These are phyloP conservation scores for Neopestalotiopsis sp. DNA, from an alignment of 2,329 filamentous ascomycete species.

Conservation along the genomic window DNA sequence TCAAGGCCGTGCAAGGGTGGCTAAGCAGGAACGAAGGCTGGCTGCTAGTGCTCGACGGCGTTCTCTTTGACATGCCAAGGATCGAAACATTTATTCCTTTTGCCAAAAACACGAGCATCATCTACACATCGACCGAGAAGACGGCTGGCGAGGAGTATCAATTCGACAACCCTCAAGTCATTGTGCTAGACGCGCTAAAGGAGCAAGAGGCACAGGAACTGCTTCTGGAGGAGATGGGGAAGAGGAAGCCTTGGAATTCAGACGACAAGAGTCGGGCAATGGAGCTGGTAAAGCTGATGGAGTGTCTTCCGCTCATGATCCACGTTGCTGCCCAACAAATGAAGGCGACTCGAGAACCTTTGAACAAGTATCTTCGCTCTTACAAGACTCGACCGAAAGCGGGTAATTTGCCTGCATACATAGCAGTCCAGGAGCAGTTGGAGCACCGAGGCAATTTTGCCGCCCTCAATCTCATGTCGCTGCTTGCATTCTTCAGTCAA, in stretches of 20 bases:
- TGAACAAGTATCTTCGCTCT: conserved; percentile 65
- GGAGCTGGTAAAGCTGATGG: conserved; percentile 69
- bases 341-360: conserved; percentile 64
- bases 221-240: conserved; percentile 67
- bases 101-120: conserved; percentile 65
- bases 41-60: conserved; percentile 72
- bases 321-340: conserved; percentile 69
- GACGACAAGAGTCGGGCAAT: conserved; percentile 62
- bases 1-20: conserved; percentile 65
- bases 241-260: conserved; percentile 56
- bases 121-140: conserved; percentile 71
- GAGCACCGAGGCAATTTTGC: conserved; percentile 52
- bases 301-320: conserved; percentile 70
- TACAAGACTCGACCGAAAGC: conserved; percentile 62
- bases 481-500: conserved; percentile 70
- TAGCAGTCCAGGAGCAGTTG: conserved; percentile 55
- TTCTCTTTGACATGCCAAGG: conserved; percentile 64
- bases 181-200: conserved; percentile 61
- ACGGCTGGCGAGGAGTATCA: conserved; percentile 59
- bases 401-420: conserved; percentile 53
- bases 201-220: conserved; percentile 64
- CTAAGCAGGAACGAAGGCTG: conserved; percentile 66
- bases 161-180: conserved; percentile 63
- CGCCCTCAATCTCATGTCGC: conserved; percentile 68
- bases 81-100: conserved; percentile 70